These are phyloP conservation scores for Yamadazyma paraphyllophila DNA, from an alignment of 805 yeast species.

Conservation along the genomic window DNA sequence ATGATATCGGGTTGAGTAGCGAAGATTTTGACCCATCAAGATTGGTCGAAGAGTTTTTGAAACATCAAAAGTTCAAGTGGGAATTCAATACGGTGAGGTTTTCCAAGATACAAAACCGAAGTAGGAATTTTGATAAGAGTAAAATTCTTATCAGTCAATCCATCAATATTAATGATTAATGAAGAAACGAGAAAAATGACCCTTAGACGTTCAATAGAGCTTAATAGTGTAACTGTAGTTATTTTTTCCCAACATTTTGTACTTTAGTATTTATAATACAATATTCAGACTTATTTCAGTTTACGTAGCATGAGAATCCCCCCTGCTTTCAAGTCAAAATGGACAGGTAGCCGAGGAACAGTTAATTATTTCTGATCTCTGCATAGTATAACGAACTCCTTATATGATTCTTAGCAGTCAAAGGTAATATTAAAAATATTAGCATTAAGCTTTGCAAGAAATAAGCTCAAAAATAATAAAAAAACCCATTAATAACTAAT, in stretches of 20 bases:
- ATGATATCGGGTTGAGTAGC: slow-evolving; percentile 10
- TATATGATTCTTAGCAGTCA: too few species aligned
- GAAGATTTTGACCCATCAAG: slow-evolving; percentile 12
- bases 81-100: slow-evolving; percentile 12
- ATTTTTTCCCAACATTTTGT: background rate
- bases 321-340: too few species aligned
- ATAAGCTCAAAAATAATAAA: too few species aligned
- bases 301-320: too few species aligned
- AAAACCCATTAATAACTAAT: too few species aligned
- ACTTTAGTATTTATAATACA: background rate
- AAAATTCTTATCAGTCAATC: slow-evolving; percentile 9
- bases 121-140: slow-evolving; percentile 11
- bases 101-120: slow-evolving; percentile 8
- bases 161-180: slow-evolving; percentile 4
- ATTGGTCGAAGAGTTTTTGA: slow-evolving; percentile 12
- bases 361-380: too few species aligned
- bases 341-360: too few species aligned
- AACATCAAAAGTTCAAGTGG: slow-evolving; percentile 15
- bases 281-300: too few species aligned
- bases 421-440: too few species aligned
- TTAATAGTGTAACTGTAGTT: background rate
- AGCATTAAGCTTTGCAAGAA: too few species aligned
- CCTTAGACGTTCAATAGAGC: background rate
- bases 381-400: too few species aligned
- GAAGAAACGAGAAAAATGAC: slow-evolving; percentile 2